phyloP scores from a whole-genome alignment of 2,329 filamentous ascomycete species.

The Aspergillus fumigatiaffinis region DNA sequence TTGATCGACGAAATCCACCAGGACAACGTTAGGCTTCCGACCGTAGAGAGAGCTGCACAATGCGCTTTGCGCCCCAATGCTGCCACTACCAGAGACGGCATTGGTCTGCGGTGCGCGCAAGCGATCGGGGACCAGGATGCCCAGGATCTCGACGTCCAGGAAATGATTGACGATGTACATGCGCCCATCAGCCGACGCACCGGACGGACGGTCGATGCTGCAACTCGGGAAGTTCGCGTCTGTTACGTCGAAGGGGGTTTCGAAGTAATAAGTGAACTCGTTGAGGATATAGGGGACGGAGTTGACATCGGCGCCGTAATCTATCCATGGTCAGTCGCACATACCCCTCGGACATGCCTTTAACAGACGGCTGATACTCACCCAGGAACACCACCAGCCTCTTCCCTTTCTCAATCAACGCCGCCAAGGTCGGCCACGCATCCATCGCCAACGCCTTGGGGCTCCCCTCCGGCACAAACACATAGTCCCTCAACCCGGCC shows the following conservation, averaged over 20 bases:
- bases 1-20: conserved; percentile 45
- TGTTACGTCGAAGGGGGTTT: conserved; percentile 43
- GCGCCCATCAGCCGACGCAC: conserved; percentile 33
- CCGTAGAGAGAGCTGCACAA: conserved; percentile 38
- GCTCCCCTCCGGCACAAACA: conserved; percentile 34
- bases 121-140: conserved; percentile 43
- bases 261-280: conserved; percentile 45
- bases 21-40: conserved; percentile 40
- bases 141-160: conserved; percentile 40
- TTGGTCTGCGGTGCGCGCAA: conserved; percentile 39
- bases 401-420: conserved; percentile 40
- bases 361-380: conserved; percentile 12
- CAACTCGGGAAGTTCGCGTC: conserved; percentile 41
- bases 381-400: conserved; percentile 44
- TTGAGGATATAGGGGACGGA: conserved; percentile 41
- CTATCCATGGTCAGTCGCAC: conserved; percentile 16
- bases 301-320: conserved; percentile 38
- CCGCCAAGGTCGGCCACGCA: conserved; percentile 42
- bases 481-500: conserved; percentile 31
- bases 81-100: conserved; percentile 38
- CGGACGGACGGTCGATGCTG: conserved; percentile 42
- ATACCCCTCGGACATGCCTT: not conserved
- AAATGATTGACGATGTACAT: conserved; percentile 51
- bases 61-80: conserved; percentile 41
- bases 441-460: conserved; percentile 28